These are phyloP conservation scores for Calvatia gigantea DNA, from an alignment of 768 basidiomycete species.

Conservation along the genomic window DNA sequence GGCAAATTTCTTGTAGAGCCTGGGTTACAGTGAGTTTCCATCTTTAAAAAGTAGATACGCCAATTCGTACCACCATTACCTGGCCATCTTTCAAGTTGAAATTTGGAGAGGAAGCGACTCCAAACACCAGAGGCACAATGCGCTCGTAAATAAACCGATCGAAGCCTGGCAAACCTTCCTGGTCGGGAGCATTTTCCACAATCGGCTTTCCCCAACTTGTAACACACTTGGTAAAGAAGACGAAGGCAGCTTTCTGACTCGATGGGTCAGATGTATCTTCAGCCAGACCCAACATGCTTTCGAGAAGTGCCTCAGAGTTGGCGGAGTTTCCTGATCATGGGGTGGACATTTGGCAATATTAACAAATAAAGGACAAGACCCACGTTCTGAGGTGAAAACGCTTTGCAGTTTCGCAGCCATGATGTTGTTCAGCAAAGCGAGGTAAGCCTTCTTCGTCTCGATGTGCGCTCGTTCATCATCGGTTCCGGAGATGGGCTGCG, in stretches of 20 bases:
- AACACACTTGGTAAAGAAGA: slow-evolving; percentile 71
- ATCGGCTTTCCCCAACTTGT: slow-evolving; percentile 59
- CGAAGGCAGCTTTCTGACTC: slow-evolving; percentile 77
- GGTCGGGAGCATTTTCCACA: slow-evolving; percentile 30
- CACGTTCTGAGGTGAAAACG: slow-evolving; percentile 87
- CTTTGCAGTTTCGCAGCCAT: slow-evolving; percentile 78
- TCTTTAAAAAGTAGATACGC: slow-evolving; percentile 25
- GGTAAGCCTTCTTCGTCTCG: slow-evolving; percentile 87
- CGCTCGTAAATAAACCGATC: slow-evolving; percentile 90
- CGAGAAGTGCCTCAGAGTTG: slow-evolving; percentile 76
- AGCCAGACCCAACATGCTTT: slow-evolving; percentile 67
- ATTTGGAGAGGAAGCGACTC: slow-evolving; percentile 70
- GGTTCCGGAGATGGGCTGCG: slow-evolving; percentile 80
- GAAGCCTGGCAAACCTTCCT: slow-evolving; percentile 72
- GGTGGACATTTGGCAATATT: neutral
- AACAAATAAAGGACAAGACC: slow-evolving; percentile 20
- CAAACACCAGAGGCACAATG: slow-evolving; percentile 78
- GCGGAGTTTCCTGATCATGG: slow-evolving; percentile 32
- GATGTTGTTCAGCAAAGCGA: slow-evolving; percentile 75
- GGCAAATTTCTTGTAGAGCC: slow-evolving; percentile 89
- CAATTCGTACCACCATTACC: slow-evolving; percentile 72
- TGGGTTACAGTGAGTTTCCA: slow-evolving; percentile 25
- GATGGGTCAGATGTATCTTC: slow-evolving; percentile 72
- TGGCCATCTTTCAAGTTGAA: slow-evolving; percentile 92
- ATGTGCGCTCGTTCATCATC: slow-evolving; percentile 79